Conservation (phyloP, 1,139 yeast genomes). For the Starmera stellimalicola region DNA sequence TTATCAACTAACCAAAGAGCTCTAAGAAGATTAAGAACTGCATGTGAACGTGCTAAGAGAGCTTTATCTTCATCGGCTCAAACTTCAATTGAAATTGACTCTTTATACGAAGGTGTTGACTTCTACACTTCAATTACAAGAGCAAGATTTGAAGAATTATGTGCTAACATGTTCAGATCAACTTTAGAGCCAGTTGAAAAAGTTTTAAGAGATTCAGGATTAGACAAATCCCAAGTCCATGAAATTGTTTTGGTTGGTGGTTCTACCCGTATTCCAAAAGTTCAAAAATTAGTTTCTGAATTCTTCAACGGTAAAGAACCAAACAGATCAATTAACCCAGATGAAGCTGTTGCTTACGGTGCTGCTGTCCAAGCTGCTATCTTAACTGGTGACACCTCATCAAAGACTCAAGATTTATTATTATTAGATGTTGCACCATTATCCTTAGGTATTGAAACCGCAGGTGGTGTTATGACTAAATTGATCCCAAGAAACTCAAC, state of each 20-base stretch:
- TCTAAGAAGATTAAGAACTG: slow-evolving; percentile 76
- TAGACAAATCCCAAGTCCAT: slow-evolving; percentile 65
- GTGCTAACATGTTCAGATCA: slow-evolving; percentile 72
- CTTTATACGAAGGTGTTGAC: slow-evolving; percentile 59
- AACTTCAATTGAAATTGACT: slow-evolving; percentile 73
- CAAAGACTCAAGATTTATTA: slow-evolving; percentile 68
- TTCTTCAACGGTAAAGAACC: slow-evolving; percentile 82
- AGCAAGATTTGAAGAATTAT: slow-evolving; percentile 80
- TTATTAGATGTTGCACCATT: slow-evolving; percentile 79
- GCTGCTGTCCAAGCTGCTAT: slow-evolving; percentile 80
- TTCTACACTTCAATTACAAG: slow-evolving; percentile 72
- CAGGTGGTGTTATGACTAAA: slow-evolving; percentile 88
- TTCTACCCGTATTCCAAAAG: slow-evolving; percentile 86
- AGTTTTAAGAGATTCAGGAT: slow-evolving; percentile 70
- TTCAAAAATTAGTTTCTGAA: slow-evolving; percentile 73
- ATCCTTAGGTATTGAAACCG: slow-evolving; percentile 82
- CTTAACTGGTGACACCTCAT: slow-evolving; percentile 64
- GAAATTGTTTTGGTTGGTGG: slow-evolving; percentile 84
- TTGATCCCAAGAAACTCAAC: slow-evolving; percentile 83
- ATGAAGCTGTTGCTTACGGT: slow-evolving; percentile 62
- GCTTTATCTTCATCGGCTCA: slow-evolving; percentile 74
- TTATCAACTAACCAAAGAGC: slow-evolving; percentile 66
- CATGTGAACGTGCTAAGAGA: slow-evolving; percentile 85
- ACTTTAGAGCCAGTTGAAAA: slow-evolving; percentile 76
- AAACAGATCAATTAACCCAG: slow-evolving; percentile 78